A percentile compares a stretch with the other conserved stretches of the same genome.
phyloP scores from a whole-genome alignment of 305 asterid species.

The Striga hermonthica region DNA sequence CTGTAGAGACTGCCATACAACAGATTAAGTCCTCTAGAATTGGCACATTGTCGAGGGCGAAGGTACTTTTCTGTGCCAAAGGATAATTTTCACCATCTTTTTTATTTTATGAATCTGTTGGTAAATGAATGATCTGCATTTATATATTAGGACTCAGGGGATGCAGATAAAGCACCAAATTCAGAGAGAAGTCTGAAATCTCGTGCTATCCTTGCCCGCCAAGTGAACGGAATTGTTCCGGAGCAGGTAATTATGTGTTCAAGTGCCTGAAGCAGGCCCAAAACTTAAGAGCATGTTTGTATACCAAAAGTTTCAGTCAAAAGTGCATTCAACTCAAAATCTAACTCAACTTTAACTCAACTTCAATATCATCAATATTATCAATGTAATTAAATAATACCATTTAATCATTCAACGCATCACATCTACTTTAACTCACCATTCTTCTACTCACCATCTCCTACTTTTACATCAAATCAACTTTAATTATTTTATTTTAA shows the following conservation, averaged over 20 bases:
- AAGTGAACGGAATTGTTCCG: conserved; percentile 72
- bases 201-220: conserved; percentile 68
- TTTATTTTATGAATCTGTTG: conserved; percentile 23
- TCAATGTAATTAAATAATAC: no score
- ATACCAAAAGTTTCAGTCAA: no score
- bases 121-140: conserved; percentile 18
- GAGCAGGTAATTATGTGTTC: conserved; percentile 56
- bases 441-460: no score
- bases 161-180: conserved; percentile 57
- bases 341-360: no score
- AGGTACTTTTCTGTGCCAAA: conserved; percentile 15
- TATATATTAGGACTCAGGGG: conserved; percentile 59
- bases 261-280: neutral
- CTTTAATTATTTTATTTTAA: no score
- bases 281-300: no score
- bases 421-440: no score
- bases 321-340: no score
- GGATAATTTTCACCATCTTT: conserved; percentile 3
- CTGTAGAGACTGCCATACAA: conserved; percentile 68
- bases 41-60: conserved; percentile 63
- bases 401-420: no score
- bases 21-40: conserved; percentile 54
- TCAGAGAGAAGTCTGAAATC: conserved; percentile 62
- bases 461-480: no score
- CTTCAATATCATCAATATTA: no score